These are phyloP conservation scores for Hyparrhenia diplandra DNA, from an alignment of 176 grass and related monocot genomes.

Conservation along the genomic window DNA sequence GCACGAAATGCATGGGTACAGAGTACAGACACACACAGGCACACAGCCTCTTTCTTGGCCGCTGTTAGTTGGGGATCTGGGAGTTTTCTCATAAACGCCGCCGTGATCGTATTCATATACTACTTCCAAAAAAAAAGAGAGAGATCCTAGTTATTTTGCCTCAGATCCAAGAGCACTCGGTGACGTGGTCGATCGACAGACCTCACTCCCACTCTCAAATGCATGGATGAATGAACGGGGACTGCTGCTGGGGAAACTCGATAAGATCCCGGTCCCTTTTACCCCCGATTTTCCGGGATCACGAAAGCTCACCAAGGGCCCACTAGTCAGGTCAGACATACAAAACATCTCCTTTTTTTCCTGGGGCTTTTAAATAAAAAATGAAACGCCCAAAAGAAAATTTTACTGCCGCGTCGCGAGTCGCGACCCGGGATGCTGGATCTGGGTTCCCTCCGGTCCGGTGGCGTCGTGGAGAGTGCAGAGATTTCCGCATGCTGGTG, in stretches of 20 bases:
- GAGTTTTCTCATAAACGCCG: background rate
- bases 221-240: background rate
- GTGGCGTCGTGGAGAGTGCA: background rate
- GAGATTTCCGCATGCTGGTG: background rate
- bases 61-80: background rate
- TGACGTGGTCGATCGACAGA: background rate
- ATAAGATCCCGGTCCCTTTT: background rate
- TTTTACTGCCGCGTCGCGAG: background rate
- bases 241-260: background rate
- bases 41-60: background rate
- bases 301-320: background rate
- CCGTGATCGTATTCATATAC: background rate
- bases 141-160: background rate
- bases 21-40: background rate
- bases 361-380: background rate
- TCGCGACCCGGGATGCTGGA: slow-evolving; percentile 6
- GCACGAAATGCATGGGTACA: background rate
- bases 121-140: background rate
- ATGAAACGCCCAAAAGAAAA: background rate
- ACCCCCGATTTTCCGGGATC: background rate
- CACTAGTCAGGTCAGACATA: background rate
- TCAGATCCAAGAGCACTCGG: background rate
- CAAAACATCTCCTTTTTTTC: too few species aligned
- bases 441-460: background rate
- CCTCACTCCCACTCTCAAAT: background rate